Base-by-base conservation (phyloP, 208 protist species). In the Acanthamoeba healyi region DNA sequence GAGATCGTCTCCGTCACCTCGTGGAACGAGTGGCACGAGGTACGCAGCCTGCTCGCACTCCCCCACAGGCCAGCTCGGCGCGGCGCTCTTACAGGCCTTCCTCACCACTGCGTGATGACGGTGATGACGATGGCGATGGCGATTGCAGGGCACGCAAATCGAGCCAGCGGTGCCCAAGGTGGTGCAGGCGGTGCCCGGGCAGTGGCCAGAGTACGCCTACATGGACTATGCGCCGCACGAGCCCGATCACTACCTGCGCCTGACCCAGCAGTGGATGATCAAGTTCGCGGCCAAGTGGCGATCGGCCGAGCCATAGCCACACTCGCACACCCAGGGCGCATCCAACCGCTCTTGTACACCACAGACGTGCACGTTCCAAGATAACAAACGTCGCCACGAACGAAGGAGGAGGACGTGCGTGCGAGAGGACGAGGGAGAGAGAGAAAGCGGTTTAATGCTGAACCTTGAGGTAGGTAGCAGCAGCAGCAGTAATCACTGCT, bases 1-100 rank as follows among this genome's bases (percentile, higher is more conserved):
- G 42, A 54, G 0, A 9, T 87, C 49, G 40, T 87, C 12, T 63
- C 46, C 79, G 40, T 87, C 10, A 87, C 79, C 29, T 87, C 79
- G 4, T 87, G 79, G 79, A 87, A 87, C 22, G 79, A 87, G 44
- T 87, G 79, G 79, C 79, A 87, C 49, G 79, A 87, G 70, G 70
- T 79, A 44, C 3, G n/a, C n/a, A n/a, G n/a, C n/a, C n/a, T n/a
- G n/a, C n/a, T n/a, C n/a, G n/a, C n/a, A n/a, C n/a, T n/a, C n/a
- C n/a, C n/a, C n/a, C n/a, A n/a, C n/a, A n/a, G n/a, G n/a, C n/a
- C n/a, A n/a, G n/a, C n/a, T n/a, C n/a, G n/a, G n/a, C n/a, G n/a
- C n/a, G n/a, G n/a, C n/a, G n/a, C 32, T 2, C 14, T 67, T 67
- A 9, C 49, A 19, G 6, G 61, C 34, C 32, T 46, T 79, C 70